Conservation (phyloP, 1,284 basidiomycete species). For the Schizophyllum amplum region DNA sequence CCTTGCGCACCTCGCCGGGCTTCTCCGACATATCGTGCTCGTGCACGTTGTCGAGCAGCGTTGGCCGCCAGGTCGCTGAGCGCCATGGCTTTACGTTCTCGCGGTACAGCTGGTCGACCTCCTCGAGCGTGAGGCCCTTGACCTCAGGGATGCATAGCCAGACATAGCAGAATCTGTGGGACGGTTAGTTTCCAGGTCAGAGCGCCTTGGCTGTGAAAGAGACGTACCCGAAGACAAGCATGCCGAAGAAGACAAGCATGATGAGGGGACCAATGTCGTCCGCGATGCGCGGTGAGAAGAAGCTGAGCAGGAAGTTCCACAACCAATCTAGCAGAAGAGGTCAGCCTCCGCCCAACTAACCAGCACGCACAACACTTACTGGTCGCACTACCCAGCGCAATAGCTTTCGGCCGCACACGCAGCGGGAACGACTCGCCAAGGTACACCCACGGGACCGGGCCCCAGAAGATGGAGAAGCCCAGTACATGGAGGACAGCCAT, state of each 20-base stretch:
- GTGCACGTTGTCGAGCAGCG: conserved; percentile 29
- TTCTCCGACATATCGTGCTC: conserved; percentile 15
- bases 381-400: conserved; percentile 56
- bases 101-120: conserved; percentile 72
- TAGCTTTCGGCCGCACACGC: conserved; percentile 69
- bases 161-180: conserved; percentile 33
- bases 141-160: conserved; percentile 73
- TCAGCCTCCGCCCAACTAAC: not conserved
- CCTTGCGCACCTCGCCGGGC: not conserved
- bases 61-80: conserved; percentile 52
- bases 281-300: conserved; percentile 64
- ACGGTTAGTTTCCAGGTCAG: conserved; percentile 13
- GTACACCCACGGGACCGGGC: conserved; percentile 51
- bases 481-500: conserved; percentile 76
- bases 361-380: conserved; percentile 22
- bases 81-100: conserved; percentile 59
- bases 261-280: conserved; percentile 67
- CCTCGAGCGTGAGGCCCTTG: conserved; percentile 66
- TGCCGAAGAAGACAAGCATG: conserved; percentile 68
- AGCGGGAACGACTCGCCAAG: conserved; percentile 51
- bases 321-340: conserved; percentile 36
- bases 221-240: conserved; percentile 62
- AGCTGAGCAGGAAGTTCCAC: conserved; percentile 46
- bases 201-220: conserved; percentile 32
- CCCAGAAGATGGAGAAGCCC: conserved; percentile 68